Base-by-base conservation (phyloP, 441 rosid genomes). In the Adansonia grandidieri region DNA sequence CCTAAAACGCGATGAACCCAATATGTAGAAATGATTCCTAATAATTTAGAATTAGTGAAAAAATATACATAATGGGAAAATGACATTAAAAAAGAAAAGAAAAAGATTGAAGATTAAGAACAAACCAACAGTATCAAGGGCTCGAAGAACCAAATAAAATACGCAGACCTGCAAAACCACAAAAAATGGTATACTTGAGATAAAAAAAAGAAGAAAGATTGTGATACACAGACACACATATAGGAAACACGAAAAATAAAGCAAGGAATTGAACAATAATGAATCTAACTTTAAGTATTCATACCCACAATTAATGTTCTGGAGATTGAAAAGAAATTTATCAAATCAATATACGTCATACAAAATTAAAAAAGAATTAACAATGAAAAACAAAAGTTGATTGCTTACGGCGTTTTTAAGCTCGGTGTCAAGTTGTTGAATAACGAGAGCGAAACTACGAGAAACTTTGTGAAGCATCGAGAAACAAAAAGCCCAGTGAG, bases 91-190 rank as follows among this genome's bases (percentile, higher is more conserved):
- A 20, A 22, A 28, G 3, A 9, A 14, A 56, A 73, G 75, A 44
- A 14, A 56, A 56, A 73, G 74, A 47, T 8, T 74, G 76, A 56
- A 70, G 80, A 71, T 71, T 42, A 63, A 65, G 79, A 66, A 89
- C 96, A 78, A 80, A 96, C 99, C 99, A 79, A 94, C 98, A 19
- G 99, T 96, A 73, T 96, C 99, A 45, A 96, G 97, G 77, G 98
- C 99, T 77, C 98, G 93, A 70, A 96, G 98, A 85, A 96, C 97
- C 91, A 96, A 79, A 83, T 94, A 96, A 80, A 96, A 96, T 72
- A 96, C 85, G 86, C 99, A 94, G 66, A 96, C 89, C 98, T 96
- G 89, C 78, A 86, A 66, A 81, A 73, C 67, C 78, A 64, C 58
- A 77, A 61, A 77, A 62, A 79, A 51, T 28, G 28, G 14, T 40